Percentiles rank a stretch among this genome's conserved stretches.
phyloP scores from a whole-genome alignment of 2,329 filamentous ascomycete genomes.

The Sclerotinia subarctica region DNA sequence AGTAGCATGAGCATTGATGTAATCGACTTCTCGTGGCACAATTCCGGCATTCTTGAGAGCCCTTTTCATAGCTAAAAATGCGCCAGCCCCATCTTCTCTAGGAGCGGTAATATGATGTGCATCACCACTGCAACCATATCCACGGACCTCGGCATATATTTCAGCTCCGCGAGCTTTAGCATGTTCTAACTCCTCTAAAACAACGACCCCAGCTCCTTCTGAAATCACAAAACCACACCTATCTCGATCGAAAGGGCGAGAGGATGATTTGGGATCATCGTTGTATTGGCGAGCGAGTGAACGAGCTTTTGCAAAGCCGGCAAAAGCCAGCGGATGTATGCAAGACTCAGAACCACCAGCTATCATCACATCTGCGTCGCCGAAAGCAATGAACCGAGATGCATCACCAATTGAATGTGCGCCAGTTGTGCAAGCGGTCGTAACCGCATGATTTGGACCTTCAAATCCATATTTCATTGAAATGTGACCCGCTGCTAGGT shows the following conservation, averaged over 20 bases:
- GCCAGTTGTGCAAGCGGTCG: slow-evolving; percentile 94
- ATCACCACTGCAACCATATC: slow-evolving; percentile 88
- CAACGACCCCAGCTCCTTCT: slow-evolving; percentile 82
- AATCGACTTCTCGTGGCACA: slow-evolving; percentile 70
- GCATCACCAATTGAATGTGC: slow-evolving; percentile 94
- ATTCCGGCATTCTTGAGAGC: slow-evolving; percentile 72
- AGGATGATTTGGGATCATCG: slow-evolving; percentile 64
- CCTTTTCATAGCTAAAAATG: slow-evolving; percentile 78
- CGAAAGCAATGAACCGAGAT: slow-evolving; percentile 83
- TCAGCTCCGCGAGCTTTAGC: slow-evolving; percentile 72
- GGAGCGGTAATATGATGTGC: slow-evolving; percentile 94
- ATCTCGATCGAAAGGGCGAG: slow-evolving; percentile 79
- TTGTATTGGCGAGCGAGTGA: slow-evolving; percentile 84
- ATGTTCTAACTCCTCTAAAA: slow-evolving; percentile 89
- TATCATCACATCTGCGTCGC: slow-evolving; percentile 92
- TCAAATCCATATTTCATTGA: slow-evolving; percentile 88
- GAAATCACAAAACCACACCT: slow-evolving; percentile 87
- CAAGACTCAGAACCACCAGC: slow-evolving; percentile 95
- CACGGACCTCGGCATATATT: slow-evolving; percentile 85
- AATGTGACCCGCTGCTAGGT: slow-evolving; percentile 89
- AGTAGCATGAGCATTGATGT: slow-evolving; percentile 95
- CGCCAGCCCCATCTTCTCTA: slow-evolving; percentile 75
- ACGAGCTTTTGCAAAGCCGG: slow-evolving; percentile 83
- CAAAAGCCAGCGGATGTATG: slow-evolving; percentile 89
- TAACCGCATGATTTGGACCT: slow-evolving; percentile 88